phyloP scores from a whole-genome alignment of 768 basidiomycete genomes.

The Leccinum disarticulatum region DNA sequence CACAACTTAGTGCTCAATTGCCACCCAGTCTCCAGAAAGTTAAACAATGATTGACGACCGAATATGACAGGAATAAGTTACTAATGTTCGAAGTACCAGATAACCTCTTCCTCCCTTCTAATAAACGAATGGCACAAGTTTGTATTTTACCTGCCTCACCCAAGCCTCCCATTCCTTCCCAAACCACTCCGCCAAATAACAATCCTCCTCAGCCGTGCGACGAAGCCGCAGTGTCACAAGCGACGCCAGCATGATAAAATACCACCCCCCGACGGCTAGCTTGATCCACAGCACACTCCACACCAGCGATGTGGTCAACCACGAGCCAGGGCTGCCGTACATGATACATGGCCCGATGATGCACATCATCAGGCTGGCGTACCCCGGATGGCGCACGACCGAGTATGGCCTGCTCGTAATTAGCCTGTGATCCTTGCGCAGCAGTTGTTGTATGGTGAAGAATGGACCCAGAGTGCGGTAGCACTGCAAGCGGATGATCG shows the following conservation, averaged over 20 bases:
- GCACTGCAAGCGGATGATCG: too few species aligned
- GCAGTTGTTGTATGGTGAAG: too few species aligned
- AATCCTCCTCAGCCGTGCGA: conserved; percentile 24
- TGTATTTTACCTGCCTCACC: conserved; percentile 13
- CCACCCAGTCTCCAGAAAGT: too few species aligned
- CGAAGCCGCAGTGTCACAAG: neutral
- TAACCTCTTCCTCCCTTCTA: neutral
- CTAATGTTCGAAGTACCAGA: too few species aligned
- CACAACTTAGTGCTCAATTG: too few species aligned
- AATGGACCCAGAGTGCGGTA: too few species aligned
- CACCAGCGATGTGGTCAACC: too few species aligned
- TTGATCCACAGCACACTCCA: neutral
- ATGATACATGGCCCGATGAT: neutral
- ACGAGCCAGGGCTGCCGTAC: neutral
- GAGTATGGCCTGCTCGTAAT: too few species aligned
- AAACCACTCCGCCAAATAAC: conserved; percentile 14
- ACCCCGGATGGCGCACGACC: too few species aligned
- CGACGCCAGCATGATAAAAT: neutral
- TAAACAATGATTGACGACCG: too few species aligned
- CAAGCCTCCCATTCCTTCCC: conserved; percentile 22
- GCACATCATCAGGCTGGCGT: conserved; percentile 9
- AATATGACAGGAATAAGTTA: too few species aligned
- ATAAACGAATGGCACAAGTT: conserved; percentile 6
- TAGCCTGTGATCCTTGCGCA: too few species aligned
- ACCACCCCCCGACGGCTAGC: neutral